Percentiles rank a stretch among this genome's conserved stretches.
phyloP scores from a whole-genome alignment of 208 protist species.

The Acanthamoeba rhysodes region DNA sequence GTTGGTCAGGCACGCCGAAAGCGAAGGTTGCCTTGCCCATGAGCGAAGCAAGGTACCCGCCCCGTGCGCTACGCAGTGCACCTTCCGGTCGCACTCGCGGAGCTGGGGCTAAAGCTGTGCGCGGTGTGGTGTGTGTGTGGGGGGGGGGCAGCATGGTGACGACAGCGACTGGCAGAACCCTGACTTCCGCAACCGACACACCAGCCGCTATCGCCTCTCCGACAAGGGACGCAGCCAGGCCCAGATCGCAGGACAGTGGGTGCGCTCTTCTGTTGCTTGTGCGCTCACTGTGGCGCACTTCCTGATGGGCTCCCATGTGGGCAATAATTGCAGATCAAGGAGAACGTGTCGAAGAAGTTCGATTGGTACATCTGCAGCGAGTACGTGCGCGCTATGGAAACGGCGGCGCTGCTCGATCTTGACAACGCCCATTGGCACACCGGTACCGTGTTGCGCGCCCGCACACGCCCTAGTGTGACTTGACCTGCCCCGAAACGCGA shows the following conservation, averaged over 20 bases:
- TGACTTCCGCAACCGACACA: constrained; percentile 33
- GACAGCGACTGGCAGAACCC: constrained; percentile 24
- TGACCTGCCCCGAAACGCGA: too few relatives aligned
- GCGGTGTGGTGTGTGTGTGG: neutral
- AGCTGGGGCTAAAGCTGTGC: too few relatives aligned
- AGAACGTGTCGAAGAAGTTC: constrained; percentile 71
- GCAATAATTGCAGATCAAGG: constrained; percentile 6
- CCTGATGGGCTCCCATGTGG: neutral
- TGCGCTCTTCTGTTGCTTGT: neutral
- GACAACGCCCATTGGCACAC: constrained; percentile 57
- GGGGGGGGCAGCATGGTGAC: neutral
- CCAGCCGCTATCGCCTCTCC: constrained; percentile 59
- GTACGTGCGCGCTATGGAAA: constrained; percentile 80
- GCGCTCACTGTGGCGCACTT: too few relatives aligned
- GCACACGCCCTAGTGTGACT: too few relatives aligned
- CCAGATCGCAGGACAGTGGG: constrained; percentile 64
- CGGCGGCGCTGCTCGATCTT: constrained; percentile 64
- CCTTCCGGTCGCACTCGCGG: neutral
- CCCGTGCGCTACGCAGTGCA: too few relatives aligned
- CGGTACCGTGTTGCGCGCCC: neutral
- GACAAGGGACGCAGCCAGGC: constrained; percentile 69
- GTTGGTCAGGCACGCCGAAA: constrained; percentile 75
- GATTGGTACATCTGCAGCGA: constrained; percentile 76
- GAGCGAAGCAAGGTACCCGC: constrained; percentile 25
- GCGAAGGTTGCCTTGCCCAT: constrained; percentile 76